A percentile compares a stretch with the other conserved stretches of the same genome.
Evolutionary conservation across 1,284 basidiomycete genomes (phyloP).

Genomic region (Chondrostereum purpureum): DNA sequence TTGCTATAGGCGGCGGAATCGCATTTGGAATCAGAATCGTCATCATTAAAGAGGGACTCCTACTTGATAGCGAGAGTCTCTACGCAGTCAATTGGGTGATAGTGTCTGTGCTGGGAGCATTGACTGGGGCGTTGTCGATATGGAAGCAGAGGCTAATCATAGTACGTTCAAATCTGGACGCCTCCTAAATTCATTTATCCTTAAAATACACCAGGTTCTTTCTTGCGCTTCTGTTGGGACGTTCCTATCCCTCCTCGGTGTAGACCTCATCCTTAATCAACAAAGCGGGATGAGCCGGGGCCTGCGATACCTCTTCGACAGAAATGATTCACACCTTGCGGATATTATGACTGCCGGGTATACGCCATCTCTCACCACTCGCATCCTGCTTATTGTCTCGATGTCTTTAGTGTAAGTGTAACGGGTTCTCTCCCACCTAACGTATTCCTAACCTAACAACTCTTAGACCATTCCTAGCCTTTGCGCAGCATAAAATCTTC

Average conservation of each 20-base stretch:
- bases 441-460: neutral
- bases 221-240: constrained; percentile 52
- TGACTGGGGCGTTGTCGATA: constrained; percentile 34
- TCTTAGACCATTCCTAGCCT: constrained; percentile 31
- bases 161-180: constrained; percentile 30
- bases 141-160: constrained; percentile 43
- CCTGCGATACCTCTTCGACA: constrained; percentile 55
- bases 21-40: constrained; percentile 51
- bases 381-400: constrained; percentile 41
- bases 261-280: constrained; percentile 49
- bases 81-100: constrained; percentile 51
- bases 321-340: constrained; percentile 48
- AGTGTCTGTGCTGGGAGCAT: constrained; percentile 33
- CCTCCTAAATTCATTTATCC: neutral
- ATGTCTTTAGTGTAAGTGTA: constrained; percentile 35
- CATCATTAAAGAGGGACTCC: constrained; percentile 41
- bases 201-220: constrained; percentile 28
- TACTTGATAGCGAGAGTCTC: constrained; percentile 30
- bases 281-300: constrained; percentile 59
- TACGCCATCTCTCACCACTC: constrained; percentile 35
- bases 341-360: constrained; percentile 41
- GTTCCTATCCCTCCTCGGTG: constrained; percentile 47
- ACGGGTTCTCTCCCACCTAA: no score
- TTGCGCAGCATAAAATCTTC: constrained; percentile 35
- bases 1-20: constrained; percentile 47